phyloP scores from a whole-genome alignment of 1,284 basidiomycete genomes.

The Peniophora sp. region DNA sequence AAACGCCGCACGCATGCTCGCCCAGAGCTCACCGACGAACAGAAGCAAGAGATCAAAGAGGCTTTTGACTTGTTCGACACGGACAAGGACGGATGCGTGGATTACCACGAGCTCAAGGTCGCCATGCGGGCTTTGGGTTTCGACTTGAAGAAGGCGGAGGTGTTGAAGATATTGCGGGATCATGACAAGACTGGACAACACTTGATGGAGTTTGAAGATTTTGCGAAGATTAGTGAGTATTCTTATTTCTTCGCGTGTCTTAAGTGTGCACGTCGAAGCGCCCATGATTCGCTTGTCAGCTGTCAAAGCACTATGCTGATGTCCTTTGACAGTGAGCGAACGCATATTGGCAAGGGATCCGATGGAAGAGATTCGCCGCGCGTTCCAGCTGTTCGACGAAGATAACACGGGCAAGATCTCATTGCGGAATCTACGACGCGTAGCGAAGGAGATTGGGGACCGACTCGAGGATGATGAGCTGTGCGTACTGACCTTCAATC shows the following conservation, averaged over 20 bases:
- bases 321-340: slow-evolving; percentile 70
- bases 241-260: neutral
- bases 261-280: too few relatives aligned
- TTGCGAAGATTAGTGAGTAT: slow-evolving; percentile 90
- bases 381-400: slow-evolving; percentile 95
- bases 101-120: slow-evolving; percentile 98
- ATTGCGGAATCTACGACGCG: slow-evolving; percentile 33
- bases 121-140: slow-evolving; percentile 98
- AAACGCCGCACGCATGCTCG: slow-evolving; percentile 65
- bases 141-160: slow-evolving; percentile 97
- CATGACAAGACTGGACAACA: slow-evolving; percentile 86
- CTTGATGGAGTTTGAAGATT: slow-evolving; percentile 93
- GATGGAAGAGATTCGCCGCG: slow-evolving; percentile 90
- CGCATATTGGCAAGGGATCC: slow-evolving; percentile 90
- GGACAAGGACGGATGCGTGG: slow-evolving; percentile 94
- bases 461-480: slow-evolving; percentile 92
- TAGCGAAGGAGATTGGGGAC: slow-evolving; percentile 96
- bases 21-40: slow-evolving; percentile 87
- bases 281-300: neutral
- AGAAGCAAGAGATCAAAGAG: slow-evolving; percentile 96
- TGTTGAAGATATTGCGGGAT: slow-evolving; percentile 90
- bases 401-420: slow-evolving; percentile 93
- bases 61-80: slow-evolving; percentile 99
- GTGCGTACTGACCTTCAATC: slow-evolving; percentile 42
- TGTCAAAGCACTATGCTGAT: slow-evolving; percentile 4